phyloP scores from a whole-genome alignment of 257 asterid genomes.

The Cinchona pubescens region DNA sequence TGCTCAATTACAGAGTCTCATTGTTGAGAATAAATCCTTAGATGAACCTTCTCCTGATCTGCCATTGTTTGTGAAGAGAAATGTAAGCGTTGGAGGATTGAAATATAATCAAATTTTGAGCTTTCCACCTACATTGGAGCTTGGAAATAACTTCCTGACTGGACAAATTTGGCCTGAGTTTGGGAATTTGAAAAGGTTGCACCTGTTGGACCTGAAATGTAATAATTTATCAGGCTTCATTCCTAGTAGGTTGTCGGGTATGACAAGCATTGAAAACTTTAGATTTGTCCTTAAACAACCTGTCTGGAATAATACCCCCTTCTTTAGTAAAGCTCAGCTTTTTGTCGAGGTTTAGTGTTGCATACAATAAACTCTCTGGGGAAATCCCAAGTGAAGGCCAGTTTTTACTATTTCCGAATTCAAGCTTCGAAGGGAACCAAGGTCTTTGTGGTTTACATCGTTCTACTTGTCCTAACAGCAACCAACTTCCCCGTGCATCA shows the following conservation, averaged over 20 bases:
- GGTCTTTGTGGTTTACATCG: conserved; percentile 60
- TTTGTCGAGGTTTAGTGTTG: conserved; percentile 56
- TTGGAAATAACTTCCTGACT: conserved; percentile 56
- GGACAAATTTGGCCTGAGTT: conserved; percentile 78
- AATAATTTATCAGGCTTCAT: conserved; percentile 63
- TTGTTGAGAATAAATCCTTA: conserved; percentile 31
- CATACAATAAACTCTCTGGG: conserved; percentile 62
- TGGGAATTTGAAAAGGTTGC: conserved; percentile 59
- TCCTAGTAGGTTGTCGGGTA: conserved; percentile 52
- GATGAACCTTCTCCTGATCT: conserved; percentile 50
- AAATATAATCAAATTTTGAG: conserved; percentile 51
- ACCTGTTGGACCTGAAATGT: conserved; percentile 56
- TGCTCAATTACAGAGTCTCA: conserved; percentile 46
- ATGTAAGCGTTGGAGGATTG: conserved; percentile 27
- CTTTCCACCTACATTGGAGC: conserved; percentile 67
- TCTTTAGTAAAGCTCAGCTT: conserved; percentile 54
- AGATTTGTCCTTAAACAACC: conserved; percentile 64
- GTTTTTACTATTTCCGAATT: conserved; percentile 50
- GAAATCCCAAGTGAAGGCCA: conserved; percentile 57
- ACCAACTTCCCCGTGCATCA: conserved; percentile 22
- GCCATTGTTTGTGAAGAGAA: conserved; percentile 51
- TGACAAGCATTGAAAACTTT: conserved; percentile 60
- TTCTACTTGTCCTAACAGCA: conserved; percentile 29
- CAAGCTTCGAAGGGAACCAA: conserved; percentile 67
- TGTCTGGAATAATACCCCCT: conserved; percentile 59